Percentiles rank a stretch among this genome's conserved stretches.
Evolutionary conservation across 225 moss, liverwort and hornwort genomes (phyloP).

Genomic region (Asterella californica): DNA sequence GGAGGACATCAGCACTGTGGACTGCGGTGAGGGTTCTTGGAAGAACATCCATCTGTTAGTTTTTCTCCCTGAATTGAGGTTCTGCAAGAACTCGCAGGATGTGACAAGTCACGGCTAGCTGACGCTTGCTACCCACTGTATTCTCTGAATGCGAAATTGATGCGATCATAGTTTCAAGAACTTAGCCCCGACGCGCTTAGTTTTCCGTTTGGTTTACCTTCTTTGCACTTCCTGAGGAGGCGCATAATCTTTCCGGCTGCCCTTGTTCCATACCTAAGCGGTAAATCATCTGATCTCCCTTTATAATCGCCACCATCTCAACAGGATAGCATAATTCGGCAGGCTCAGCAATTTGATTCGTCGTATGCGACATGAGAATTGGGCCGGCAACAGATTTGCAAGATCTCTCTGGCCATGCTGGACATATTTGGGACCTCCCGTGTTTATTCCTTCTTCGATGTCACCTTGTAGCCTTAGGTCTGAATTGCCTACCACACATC

Average conservation of each 20-base stretch:
- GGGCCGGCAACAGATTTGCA: not conserved
- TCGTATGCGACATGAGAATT: not conserved
- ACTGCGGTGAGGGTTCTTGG: not conserved
- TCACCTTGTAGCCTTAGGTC: not conserved
- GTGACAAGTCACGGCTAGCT: not conserved
- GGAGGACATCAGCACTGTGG: not conserved
- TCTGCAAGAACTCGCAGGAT: not conserved
- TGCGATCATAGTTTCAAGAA: not conserved
- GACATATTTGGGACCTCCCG: not conserved
- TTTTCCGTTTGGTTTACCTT: not conserved
- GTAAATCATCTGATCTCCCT: not conserved
- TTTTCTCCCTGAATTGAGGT: not conserved
- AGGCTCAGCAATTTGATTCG: not conserved
- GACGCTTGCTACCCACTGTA: not conserved
- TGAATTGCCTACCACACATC: not conserved
- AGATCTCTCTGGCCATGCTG: not conserved
- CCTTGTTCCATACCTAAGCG: not conserved
- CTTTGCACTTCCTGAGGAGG: not conserved
- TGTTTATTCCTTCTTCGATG: not conserved
- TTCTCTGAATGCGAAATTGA: not conserved
- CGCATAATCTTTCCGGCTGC: not conserved
- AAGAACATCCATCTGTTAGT: not conserved
- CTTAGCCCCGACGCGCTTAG: not conserved
- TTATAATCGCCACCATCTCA: not conserved
- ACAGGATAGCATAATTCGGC: not conserved